Conservation (phyloP, 148 eudicot genomes). For the Chenopodium quinoa region DNA sequence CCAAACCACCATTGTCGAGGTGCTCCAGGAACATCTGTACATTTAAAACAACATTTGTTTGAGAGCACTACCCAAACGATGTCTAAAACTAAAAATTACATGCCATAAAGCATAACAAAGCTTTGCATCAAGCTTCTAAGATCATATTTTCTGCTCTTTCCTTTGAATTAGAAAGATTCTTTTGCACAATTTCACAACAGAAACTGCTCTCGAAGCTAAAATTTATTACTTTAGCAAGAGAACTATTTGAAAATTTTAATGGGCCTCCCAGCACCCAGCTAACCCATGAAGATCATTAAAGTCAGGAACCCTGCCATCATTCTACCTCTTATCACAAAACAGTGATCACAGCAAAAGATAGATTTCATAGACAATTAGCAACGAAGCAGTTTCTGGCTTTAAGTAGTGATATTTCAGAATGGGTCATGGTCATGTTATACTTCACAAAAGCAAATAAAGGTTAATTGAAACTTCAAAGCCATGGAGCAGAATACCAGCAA, state of each 20-base stretch:
- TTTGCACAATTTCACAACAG: neutral
- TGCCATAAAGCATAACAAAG: neutral
- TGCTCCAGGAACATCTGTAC: constrained; percentile 88
- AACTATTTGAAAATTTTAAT: no score
- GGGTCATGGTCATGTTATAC: neutral
- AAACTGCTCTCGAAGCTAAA: neutral
- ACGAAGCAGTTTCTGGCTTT: neutral
- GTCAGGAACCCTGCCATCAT: neutral
- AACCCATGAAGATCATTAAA: neutral
- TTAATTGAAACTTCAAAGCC: neutral
- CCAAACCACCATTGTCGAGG: constrained; percentile 99
- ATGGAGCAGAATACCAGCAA: neutral
- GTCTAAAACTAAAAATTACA: neutral
- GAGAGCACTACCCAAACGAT: neutral
- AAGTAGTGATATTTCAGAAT: neutral
- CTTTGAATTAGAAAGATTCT: neutral
- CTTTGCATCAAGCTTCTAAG: neutral
- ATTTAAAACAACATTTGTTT: constrained; percentile 17
- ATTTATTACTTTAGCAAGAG: neutral
- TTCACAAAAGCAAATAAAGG: neutral
- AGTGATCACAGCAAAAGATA: neutral
- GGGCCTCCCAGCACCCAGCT: neutral
- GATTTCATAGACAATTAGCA: no score
- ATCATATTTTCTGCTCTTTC: neutral
- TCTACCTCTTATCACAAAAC: neutral